Evolutionary conservation across 2,329 filamentous ascomycete genomes (phyloP).

Genomic region (Hypocreales sp.): DNA sequence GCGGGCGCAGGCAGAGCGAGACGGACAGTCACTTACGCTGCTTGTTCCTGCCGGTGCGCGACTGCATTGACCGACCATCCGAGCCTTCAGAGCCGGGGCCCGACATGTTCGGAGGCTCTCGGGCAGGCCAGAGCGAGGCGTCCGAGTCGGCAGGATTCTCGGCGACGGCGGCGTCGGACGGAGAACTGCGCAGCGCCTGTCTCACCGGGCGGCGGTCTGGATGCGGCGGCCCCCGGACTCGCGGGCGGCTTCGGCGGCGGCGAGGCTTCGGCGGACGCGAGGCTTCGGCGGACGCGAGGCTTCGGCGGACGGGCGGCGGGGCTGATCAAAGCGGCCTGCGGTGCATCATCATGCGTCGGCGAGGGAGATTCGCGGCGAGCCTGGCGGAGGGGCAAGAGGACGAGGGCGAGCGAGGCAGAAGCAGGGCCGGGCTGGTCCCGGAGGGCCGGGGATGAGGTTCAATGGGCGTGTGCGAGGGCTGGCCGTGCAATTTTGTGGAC

Average conservation of each 20-base stretch:
- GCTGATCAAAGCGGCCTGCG: constrained; percentile 6
- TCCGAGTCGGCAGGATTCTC: not conserved
- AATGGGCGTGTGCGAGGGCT: constrained; percentile 1
- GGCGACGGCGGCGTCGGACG: not conserved
- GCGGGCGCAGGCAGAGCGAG: not conserved
- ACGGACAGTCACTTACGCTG: constrained; percentile 52
- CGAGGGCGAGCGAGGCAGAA: too few species aligned
- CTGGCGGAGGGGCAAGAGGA: constrained; percentile 1
- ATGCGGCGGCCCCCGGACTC: not conserved
- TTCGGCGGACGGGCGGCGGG: constrained; percentile 2
- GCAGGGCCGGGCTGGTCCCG: constrained; percentile 5
- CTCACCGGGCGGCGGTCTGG: not conserved
- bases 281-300: not conserved
- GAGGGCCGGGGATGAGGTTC: constrained; percentile 4
- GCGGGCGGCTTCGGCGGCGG: not conserved
- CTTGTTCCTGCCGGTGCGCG: constrained; percentile 60
- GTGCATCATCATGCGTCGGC: constrained; percentile 5
- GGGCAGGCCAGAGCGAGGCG: not conserved
- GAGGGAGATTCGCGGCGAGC: not conserved
- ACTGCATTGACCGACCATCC: constrained; percentile 47
- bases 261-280: not conserved
- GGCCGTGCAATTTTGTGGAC: too few species aligned
- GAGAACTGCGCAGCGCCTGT: too few species aligned
- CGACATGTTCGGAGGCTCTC: constrained; percentile 14
- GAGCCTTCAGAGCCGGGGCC: constrained; percentile 19